Evolutionary conservation across 164 flowering plant genomes (phyloP), one percentile per base, ranked within the genome.

Genomic region (Stephania yunnanensis): DNA sequence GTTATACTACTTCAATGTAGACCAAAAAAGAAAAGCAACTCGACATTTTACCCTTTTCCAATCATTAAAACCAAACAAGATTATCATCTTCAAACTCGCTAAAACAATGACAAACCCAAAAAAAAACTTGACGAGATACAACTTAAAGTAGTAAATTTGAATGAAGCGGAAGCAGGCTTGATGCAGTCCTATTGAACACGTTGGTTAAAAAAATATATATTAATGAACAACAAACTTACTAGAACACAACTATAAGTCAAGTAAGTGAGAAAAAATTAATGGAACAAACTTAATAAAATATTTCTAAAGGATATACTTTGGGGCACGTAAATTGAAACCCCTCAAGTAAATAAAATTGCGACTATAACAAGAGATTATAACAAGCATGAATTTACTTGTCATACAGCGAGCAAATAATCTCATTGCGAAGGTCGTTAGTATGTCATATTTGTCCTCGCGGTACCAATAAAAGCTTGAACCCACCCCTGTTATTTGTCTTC

Each of bases 401-500:
- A 69, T 69, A n/a, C n/a, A 69, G 55, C 29, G 19, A 17, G 69
- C 25, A 66, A 44, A 74, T 25, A 80, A 74, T 42, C 75, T 76
- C 76, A 46, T 69, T 73, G 73, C 77, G 72, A 68, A n/a, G 55
- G 46, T 70, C 75, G 77, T 61, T 61, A 64, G 71, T 82, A 81
- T 80, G 82, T 71, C 81, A 85, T 83, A 75, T 66, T 71, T 63
- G 73, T 73, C 74, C 42, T 50, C n/a, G n/a, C 50, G 48, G 74
- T 76, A 76, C 72, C 76, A 73, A 53, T 76, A 61, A 17, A 48
- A 63, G 55, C 74, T 72, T 53, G 45, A 72, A 13, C 53, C n/a
- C 5, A 42, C n/a, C 75, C 73, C 53, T 50, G 63, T 29, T 70
- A 7, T 19, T 70, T 29, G 55, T 42, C 46, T 36, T 5, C 19